Conservation (phyloP, 2,329 filamentous ascomycete species). For the Stemphylium vesicarium region DNA sequence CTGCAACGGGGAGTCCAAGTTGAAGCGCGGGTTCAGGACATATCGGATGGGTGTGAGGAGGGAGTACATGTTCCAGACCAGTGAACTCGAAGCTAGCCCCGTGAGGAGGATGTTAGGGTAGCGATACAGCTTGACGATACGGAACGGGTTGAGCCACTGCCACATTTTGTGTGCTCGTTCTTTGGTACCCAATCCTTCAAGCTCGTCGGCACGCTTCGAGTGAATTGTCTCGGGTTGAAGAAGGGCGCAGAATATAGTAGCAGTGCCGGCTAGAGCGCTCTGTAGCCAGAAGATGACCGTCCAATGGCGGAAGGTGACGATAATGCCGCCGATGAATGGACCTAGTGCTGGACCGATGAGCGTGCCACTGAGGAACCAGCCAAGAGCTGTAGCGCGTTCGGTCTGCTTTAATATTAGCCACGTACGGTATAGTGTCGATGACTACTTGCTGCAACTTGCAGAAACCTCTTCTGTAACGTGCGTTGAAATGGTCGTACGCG, state of each 20-base stretch:
- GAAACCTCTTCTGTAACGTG: conserved; percentile 1
- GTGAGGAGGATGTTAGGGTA: conserved; percentile 70
- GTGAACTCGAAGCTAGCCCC: conserved; percentile 64
- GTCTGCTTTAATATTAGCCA: conserved; percentile 59
- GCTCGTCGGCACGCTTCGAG: conserved; percentile 66
- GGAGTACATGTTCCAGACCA: conserved; percentile 80
- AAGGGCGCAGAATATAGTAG: conserved; percentile 66
- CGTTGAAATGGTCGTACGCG: neutral
- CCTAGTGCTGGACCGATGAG: conserved; percentile 68
- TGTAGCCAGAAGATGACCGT: conserved; percentile 80
- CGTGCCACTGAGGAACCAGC: conserved; percentile 75
- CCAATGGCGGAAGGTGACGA: conserved; percentile 77
- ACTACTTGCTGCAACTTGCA: conserved; percentile 12
- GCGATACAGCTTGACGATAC: conserved; percentile 67
- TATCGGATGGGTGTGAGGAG: conserved; percentile 74
- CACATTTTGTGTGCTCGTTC: conserved; percentile 63
- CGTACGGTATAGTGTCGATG: neutral
- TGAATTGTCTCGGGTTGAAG: conserved; percentile 77
- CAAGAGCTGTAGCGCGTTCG: conserved; percentile 73
- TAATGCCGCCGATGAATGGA: conserved; percentile 74
- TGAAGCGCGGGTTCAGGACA: conserved; percentile 75
- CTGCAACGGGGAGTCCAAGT: conserved; percentile 69
- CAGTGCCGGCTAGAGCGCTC: conserved; percentile 68
- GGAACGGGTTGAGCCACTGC: conserved; percentile 70
- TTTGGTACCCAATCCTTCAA: conserved; percentile 60